A percentile compares a stretch with the other conserved stretches of the same genome.
phyloP scores from a whole-genome alignment of 2,329 filamentous ascomycete genomes.

The Fusarium pseudoanthophilum region DNA sequence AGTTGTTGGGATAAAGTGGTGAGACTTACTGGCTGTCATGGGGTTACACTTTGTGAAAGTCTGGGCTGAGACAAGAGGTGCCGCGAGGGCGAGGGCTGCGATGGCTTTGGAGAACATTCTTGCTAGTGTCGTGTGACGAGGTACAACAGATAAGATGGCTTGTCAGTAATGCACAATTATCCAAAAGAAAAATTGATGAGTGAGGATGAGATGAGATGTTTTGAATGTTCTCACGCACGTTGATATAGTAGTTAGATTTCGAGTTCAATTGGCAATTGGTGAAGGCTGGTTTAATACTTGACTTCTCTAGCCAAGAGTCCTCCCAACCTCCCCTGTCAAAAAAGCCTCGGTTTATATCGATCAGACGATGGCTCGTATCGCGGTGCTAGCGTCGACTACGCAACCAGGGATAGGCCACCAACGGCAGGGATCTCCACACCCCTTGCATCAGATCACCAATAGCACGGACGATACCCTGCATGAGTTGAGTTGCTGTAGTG shows the following conservation, averaged over 20 bases:
- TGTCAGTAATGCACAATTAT: conserved; percentile 10
- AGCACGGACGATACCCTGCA: not conserved
- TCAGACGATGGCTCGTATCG: conserved; percentile 32
- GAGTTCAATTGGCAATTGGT: not conserved
- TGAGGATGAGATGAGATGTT: not conserved
- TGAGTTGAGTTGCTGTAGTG: not conserved
- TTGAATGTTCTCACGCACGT: conserved; percentile 19
- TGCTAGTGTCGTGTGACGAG: conserved; percentile 15
- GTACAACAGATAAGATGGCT: not conserved
- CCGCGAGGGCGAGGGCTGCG: conserved; percentile 30
- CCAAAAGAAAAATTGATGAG: not conserved
- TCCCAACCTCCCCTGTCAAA: conserved; percentile 17
- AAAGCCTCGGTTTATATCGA: conserved; percentile 31
- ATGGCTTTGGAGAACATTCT: conserved; percentile 35
- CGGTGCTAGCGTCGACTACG: conserved; percentile 24
- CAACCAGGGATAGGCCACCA: conserved; percentile 22
- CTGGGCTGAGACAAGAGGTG: conserved; percentile 37
- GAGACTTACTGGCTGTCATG: conserved; percentile 24
- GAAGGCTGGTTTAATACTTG: conserved; percentile 22
- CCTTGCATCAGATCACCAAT: conserved; percentile 6
- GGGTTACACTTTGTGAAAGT: conserved; percentile 39
- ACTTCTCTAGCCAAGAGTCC: not conserved
- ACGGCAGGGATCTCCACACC: conserved; percentile 11
- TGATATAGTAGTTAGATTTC: not conserved
- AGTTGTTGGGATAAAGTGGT: not conserved